These are phyloP conservation scores for Tympanopsis confertula DNA, from an alignment of 2,329 filamentous ascomycete species.

Conservation along the genomic window DNA sequence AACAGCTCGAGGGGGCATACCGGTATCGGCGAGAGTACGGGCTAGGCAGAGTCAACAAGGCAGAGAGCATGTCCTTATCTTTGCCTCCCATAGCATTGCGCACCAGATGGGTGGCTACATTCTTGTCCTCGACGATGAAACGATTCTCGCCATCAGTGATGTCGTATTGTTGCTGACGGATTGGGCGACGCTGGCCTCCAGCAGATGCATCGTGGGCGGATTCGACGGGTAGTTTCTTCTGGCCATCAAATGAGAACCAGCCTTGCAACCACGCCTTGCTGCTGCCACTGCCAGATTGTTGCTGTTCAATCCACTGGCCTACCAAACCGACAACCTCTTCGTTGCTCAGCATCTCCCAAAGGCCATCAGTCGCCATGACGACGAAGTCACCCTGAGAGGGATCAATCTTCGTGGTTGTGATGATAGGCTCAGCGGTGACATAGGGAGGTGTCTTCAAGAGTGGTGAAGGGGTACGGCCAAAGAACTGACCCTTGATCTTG, in stretches of 20 bases:
- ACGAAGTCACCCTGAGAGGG: conserved; percentile 88
- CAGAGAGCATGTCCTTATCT: conserved; percentile 86
- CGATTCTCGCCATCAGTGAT: conserved; percentile 62
- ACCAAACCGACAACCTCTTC: conserved; percentile 95
- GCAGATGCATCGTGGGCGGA: conserved; percentile 31
- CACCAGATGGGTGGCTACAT: conserved; percentile 88
- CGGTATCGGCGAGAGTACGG: conserved; percentile 86
- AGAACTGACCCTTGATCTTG: conserved; percentile 74
- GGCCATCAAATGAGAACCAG: conserved; percentile 57
- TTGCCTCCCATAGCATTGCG: conserved; percentile 89
- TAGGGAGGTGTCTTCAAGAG: conserved; percentile 86
- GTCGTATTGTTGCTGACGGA: conserved; percentile 85
- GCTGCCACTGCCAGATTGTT: conserved; percentile 31
- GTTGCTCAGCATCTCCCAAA: conserved; percentile 99
- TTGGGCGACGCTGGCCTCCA: conserved; percentile 73
- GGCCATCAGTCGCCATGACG: conserved; percentile 87
- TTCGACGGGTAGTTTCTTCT: conserved; percentile 65
- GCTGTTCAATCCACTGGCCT: conserved; percentile 87
- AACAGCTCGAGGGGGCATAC: conserved; percentile 32
- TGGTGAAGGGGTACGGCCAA: conserved; percentile 66
- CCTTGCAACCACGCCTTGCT: conserved; percentile 56
- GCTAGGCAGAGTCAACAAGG: conserved; percentile 78
- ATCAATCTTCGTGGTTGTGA: conserved; percentile 85
- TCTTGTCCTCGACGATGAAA: conserved; percentile 92
- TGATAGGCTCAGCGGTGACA: conserved; percentile 87